Conservation (phyloP, 2,329 filamentous ascomycete genomes). For the Mollisiaceae sp. region DNA sequence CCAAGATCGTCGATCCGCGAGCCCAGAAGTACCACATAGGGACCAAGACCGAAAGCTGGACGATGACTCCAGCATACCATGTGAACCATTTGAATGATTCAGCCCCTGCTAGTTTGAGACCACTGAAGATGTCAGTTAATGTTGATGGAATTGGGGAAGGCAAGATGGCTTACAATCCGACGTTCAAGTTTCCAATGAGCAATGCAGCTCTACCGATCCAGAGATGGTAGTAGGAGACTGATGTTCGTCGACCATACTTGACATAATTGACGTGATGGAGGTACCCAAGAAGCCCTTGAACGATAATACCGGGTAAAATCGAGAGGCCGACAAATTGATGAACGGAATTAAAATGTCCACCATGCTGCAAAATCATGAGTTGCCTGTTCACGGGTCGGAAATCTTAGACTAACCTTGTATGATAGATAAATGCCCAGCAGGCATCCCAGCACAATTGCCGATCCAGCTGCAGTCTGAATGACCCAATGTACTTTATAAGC, state of each 20-base stretch:
- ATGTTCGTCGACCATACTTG: slow-evolving; percentile 19
- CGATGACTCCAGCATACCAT: not conserved
- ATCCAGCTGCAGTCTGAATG: slow-evolving; percentile 17
- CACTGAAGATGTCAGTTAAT: slow-evolving; percentile 15
- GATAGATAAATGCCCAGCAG: slow-evolving; percentile 22
- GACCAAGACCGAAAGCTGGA: slow-evolving; percentile 15
- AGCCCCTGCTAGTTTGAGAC: slow-evolving; percentile 18
- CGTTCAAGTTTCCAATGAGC: slow-evolving; percentile 22
- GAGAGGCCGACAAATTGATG: slow-evolving; percentile 23
- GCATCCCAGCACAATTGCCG: slow-evolving; percentile 22
- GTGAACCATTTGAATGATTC: slow-evolving; percentile 11
- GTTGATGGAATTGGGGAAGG: not conserved
- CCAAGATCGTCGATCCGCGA: slow-evolving; percentile 17
- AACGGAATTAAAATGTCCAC: slow-evolving; percentile 14
- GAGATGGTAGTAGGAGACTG: slow-evolving; percentile 22
- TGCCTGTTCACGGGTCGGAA: not conserved
- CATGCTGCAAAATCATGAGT: slow-evolving; percentile 10
- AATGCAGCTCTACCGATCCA: slow-evolving; percentile 23
- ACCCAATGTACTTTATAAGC: slow-evolving; percentile 26
- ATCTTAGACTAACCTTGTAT: slow-evolving; percentile 15
- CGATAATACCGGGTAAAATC: slow-evolving; percentile 16
- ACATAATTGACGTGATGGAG: slow-evolving; percentile 26
- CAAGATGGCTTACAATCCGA: slow-evolving; percentile 16
- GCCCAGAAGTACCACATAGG: slow-evolving; percentile 28
- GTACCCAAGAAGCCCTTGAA: slow-evolving; percentile 21